These are phyloP conservation scores for Hortaea sp. DNA, from an alignment of 2,329 filamentous ascomycete genomes.

Conservation along the genomic window DNA sequence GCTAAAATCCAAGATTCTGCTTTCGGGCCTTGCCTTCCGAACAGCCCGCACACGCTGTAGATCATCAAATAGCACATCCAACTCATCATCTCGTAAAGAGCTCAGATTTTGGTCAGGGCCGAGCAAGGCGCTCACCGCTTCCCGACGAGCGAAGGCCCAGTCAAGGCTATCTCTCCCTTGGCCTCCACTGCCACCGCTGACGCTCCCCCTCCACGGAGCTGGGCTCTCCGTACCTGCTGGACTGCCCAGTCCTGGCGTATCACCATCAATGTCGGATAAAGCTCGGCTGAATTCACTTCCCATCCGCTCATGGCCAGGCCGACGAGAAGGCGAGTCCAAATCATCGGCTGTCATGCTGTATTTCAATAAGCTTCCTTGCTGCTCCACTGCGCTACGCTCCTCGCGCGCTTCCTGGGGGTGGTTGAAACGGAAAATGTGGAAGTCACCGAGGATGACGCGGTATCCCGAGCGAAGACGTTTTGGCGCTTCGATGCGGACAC, in stretches of 20 bases:
- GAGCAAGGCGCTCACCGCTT: constrained; percentile 84
- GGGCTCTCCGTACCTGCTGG: constrained; percentile 64
- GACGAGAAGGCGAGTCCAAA: constrained; percentile 48
- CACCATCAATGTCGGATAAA: constrained; percentile 66
- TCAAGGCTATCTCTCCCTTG: constrained; percentile 67
- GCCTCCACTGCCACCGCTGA: constrained; percentile 20
- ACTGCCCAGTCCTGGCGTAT: constrained; percentile 35
- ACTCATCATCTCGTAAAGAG: constrained; percentile 82
- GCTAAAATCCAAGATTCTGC: constrained; percentile 38
- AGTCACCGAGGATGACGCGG: constrained; percentile 91
- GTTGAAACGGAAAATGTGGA: constrained; percentile 98
- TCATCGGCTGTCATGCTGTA: constrained; percentile 63
- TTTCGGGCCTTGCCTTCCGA: constrained; percentile 57
- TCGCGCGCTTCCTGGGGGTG: constrained; percentile 92
- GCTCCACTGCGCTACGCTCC: constrained; percentile 56
- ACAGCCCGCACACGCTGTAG: constrained; percentile 81
- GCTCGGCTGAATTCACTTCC: constrained; percentile 57
- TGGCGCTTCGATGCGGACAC: constrained; percentile 75
- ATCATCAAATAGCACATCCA: constrained; percentile 88
- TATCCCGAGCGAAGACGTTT: constrained; percentile 83
- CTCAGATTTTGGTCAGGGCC: constrained; percentile 87
- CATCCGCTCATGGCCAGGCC: constrained; percentile 64
- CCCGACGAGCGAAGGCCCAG: constrained; percentile 85
- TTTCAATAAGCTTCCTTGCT: constrained; percentile 64
- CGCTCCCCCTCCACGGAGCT: constrained; percentile 43